These are phyloP conservation scores for Pseudocercospora fijiensis DNA, from an alignment of 2,329 filamentous ascomycete genomes.

Conservation along the genomic window DNA sequence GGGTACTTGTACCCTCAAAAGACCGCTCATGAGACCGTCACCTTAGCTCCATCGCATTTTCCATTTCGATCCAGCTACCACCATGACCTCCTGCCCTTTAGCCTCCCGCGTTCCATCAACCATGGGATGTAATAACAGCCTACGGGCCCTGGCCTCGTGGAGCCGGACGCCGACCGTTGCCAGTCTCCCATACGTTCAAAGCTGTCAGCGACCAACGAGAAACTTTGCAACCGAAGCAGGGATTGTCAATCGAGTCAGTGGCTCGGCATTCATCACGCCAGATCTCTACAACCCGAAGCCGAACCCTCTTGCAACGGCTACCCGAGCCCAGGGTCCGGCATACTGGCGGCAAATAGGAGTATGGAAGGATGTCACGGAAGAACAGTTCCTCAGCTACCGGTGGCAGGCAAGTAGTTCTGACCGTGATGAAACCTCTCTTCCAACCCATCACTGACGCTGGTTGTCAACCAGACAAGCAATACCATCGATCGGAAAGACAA, in stretches of 20 bases:
- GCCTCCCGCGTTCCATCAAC: not conserved
- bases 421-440: not conserved
- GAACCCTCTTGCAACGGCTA: not conserved
- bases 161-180: not conserved
- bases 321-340: constrained; percentile 1
- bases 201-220: constrained; percentile 1
- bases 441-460: constrained; percentile 4
- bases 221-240: constrained; percentile 13
- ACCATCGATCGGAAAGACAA: constrained; percentile 51
- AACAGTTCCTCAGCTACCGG: constrained; percentile 54
- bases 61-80: not conserved
- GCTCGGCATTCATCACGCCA: constrained; percentile 9
- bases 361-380: constrained; percentile 51
- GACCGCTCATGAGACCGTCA: not conserved
- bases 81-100: not conserved
- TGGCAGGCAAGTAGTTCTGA: constrained; percentile 61
- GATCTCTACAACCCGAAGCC: constrained; percentile 11
- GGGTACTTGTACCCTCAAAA: constrained; percentile 5
- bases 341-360: constrained; percentile 27
- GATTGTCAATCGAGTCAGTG: constrained; percentile 13
- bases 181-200: not conserved
- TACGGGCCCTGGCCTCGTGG: not conserved
- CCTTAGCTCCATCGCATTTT: not conserved
- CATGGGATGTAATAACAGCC: not conserved
- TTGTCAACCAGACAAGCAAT: constrained; percentile 46